Conservation (phyloP, 768 basidiomycete genomes). For the Trametes meyenii region DNA sequence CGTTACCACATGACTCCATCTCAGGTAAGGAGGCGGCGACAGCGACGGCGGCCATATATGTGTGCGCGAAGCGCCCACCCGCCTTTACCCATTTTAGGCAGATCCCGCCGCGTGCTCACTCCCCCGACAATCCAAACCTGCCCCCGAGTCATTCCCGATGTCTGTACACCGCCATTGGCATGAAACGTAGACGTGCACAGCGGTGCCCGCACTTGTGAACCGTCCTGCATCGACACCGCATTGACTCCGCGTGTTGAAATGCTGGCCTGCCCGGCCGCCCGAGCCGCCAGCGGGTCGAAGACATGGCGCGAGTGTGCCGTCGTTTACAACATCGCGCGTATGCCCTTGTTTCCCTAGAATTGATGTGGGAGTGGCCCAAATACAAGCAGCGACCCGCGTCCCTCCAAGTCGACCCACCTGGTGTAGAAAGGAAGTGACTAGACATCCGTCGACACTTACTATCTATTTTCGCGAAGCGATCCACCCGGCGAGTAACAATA, state of each 20-base stretch:
- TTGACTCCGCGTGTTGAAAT: too few relatives aligned
- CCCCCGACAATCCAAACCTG: too few relatives aligned
- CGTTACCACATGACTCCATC: too few relatives aligned
- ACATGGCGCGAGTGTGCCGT: not conserved
- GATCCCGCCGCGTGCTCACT: not conserved
- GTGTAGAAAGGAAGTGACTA: too few relatives aligned
- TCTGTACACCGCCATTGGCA: too few relatives aligned
- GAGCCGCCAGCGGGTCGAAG: too few relatives aligned
- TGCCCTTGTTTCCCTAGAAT: not conserved
- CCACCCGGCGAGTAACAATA: conserved; percentile 22
- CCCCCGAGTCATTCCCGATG: too few relatives aligned
- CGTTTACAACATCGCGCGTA: not conserved
- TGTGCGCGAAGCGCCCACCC: not conserved
- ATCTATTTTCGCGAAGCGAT: conserved; percentile 5
- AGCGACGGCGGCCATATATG: not conserved
- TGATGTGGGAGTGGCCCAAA: not conserved
- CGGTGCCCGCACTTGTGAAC: too few relatives aligned
- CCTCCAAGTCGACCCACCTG: not conserved
- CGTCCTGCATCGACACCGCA: too few relatives aligned
- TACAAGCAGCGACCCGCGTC: not conserved
- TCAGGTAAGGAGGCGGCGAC: too few relatives aligned
- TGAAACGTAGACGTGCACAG: too few relatives aligned
- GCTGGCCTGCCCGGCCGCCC: too few relatives aligned
- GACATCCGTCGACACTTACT: not conserved
- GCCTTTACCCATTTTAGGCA: not conserved